Evolutionary conservation across 208 protist species (phyloP), one percentile per base, ranked within the genome.

Genomic region (Strigomonas oncopelti): DNA sequence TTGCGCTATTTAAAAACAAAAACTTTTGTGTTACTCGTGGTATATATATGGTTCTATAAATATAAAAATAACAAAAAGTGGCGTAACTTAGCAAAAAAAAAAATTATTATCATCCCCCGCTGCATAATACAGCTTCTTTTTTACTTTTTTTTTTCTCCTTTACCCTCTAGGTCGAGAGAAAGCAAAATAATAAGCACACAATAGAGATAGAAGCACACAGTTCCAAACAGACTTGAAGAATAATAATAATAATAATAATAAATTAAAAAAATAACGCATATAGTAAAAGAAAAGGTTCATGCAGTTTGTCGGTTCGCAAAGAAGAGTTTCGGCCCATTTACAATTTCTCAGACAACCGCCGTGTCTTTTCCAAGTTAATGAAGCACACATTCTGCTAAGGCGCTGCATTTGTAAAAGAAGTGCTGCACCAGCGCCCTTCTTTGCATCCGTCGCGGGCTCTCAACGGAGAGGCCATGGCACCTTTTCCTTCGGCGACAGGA

Each of bases 211-310:
- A 45, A 45, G 14, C 14, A 14, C 38, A 14, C 38, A 14, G 9
- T 45, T 45, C 14, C 14, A 14, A 45, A 45, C 14, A 45, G 14
- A 18, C 38, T 18, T 18, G 7, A 14, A 45, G 14, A 18, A 18
- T 14, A 45, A 45, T 45, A 14, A 14, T 14, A 60, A 38, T 16
- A 61, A 64, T 25, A 5, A 64, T 53, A 64, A 64, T 53, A 64
- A 64, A 27, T 14, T 54, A 14, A 48, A 53, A 64, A 36, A 5
- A n/a, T 9, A 25, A 20, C 13, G 13, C 54, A 61, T 24, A 34
- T 57, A 48, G 9, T 3, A 48, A 48, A 20, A 48, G 18, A 48
- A 48, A 7, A 48, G 9, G 7, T 14, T 45, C 7, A 45, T 45
- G 38, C 38, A 14, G 38, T 45, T n/a, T n/a, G n/a, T n/a, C n/a